These are phyloP conservation scores for Tricholoma furcatifolium DNA, from an alignment of 768 basidiomycete species.

Conservation along the genomic window DNA sequence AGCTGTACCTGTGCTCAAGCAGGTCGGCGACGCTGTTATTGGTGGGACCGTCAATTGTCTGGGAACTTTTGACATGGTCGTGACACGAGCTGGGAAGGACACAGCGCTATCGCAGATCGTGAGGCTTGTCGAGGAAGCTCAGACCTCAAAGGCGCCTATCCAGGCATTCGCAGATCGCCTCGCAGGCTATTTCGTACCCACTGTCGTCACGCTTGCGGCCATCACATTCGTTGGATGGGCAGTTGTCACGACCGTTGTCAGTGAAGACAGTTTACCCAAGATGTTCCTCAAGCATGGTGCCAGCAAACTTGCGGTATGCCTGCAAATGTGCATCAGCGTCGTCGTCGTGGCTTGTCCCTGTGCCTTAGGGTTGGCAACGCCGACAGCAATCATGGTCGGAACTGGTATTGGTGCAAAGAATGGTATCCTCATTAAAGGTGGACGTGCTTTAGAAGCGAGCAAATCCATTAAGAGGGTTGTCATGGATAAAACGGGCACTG, in stretches of 20 bases:
- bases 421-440: slow-evolving; percentile 98
- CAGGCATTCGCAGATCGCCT: slow-evolving; percentile 95
- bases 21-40: slow-evolving; percentile 81
- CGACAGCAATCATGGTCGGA: slow-evolving; percentile 99
- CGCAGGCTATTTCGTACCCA: slow-evolving; percentile 93
- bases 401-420: slow-evolving; percentile 97
- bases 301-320: slow-evolving; percentile 84
- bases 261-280: slow-evolving; percentile 61
- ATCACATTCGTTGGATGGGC: slow-evolving; percentile 88
- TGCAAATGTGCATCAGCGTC: slow-evolving; percentile 97
- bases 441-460: slow-evolving; percentile 90
- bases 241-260: slow-evolving; percentile 59
- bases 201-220: slow-evolving; percentile 79
- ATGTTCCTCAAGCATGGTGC: slow-evolving; percentile 87
- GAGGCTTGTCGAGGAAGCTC: slow-evolving; percentile 94
- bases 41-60: slow-evolving; percentile 97
- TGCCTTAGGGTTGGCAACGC: slow-evolving; percentile 92
- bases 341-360: slow-evolving; percentile 98
- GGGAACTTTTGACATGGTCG: slow-evolving; percentile 96
- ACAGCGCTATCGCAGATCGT: slow-evolving; percentile 97
- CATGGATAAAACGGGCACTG: slow-evolving; percentile 96
- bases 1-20: slow-evolving; percentile 84
- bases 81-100: slow-evolving; percentile 94
- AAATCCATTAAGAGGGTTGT: slow-evolving; percentile 78
- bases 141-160: slow-evolving; percentile 97